Evolutionary conservation across 495 filamentous ascomycete species (phyloP).

Genomic region (Aspergillus biplanus): DNA sequence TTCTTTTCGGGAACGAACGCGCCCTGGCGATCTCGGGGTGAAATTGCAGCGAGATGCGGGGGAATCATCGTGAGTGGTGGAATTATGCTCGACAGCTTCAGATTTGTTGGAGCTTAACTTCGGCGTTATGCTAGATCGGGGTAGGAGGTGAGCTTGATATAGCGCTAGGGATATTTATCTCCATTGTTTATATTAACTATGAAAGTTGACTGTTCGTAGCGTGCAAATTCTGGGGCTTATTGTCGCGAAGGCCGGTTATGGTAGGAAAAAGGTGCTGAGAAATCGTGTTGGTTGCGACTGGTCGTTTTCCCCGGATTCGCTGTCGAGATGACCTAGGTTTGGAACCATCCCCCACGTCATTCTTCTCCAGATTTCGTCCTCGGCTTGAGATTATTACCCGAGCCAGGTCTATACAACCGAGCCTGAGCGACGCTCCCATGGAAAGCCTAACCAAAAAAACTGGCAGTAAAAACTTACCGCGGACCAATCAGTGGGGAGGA

Average conservation of each 20-base stretch:
- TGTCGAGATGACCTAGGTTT: not conserved
- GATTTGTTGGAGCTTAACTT: not conserved
- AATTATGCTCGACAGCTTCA: not conserved
- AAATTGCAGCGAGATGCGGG: not conserved
- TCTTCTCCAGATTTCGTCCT: too few relatives aligned
- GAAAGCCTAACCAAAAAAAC: too few relatives aligned
- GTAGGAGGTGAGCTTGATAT: constrained; percentile 1
- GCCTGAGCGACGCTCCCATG: too few relatives aligned
- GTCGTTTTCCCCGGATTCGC: not conserved
- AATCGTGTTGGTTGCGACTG: not conserved
- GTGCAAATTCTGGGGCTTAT: not conserved
- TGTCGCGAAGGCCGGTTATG: not conserved
- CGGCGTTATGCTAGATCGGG: not conserved
- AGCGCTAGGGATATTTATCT: not conserved
- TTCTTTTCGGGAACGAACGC: not conserved
- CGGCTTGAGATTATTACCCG: too few relatives aligned
- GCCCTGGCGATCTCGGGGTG: not conserved
- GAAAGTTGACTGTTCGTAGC: not conserved
- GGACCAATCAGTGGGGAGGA: too few relatives aligned
- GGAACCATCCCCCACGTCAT: too few relatives aligned
- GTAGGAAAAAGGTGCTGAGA: not conserved
- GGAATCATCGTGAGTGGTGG: constrained; percentile 2
- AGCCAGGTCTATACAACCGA: too few relatives aligned
- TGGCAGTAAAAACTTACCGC: too few relatives aligned
- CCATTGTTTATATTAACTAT: not conserved